Evolutionary conservation across 768 basidiomycete genomes (phyloP).

Genomic region (Rhodotorula diobovata): DNA sequence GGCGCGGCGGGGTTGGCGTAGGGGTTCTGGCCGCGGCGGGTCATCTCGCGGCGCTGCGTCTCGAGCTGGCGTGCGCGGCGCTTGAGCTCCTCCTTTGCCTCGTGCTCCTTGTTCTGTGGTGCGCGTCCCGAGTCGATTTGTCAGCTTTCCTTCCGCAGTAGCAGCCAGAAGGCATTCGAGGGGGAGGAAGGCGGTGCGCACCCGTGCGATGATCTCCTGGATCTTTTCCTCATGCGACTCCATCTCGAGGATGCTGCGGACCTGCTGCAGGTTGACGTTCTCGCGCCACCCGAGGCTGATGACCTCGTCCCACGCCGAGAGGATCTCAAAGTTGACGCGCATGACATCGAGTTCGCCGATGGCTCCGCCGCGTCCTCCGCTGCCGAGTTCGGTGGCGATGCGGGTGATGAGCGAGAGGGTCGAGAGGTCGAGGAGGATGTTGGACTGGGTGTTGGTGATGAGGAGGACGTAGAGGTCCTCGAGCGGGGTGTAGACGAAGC

Average conservation of each 20-base stretch:
- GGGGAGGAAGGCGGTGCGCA: constrained; percentile 49
- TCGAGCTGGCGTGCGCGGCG: constrained; percentile 95
- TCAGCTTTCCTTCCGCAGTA: not conserved
- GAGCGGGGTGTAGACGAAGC: constrained; percentile 44
- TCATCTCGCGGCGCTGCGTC: constrained; percentile 93
- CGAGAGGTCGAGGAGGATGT: constrained; percentile 96
- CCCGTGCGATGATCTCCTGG: constrained; percentile 93
- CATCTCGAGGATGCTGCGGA: constrained; percentile 53
- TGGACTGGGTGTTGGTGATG: constrained; percentile 98
- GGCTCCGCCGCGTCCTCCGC: constrained; percentile 51
- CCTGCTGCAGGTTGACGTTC: constrained; percentile 52
- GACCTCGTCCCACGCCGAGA: constrained; percentile 95
- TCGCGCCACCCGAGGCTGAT: constrained; percentile 70
- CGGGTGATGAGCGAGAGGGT: constrained; percentile 91
- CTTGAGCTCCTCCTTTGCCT: constrained; percentile 98
- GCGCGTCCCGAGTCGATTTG: no score
- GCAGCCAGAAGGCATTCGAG: not conserved
- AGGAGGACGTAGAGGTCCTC: constrained; percentile 91
- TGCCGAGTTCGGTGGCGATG: constrained; percentile 74
- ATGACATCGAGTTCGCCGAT: constrained; percentile 85
- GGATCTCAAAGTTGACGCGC: constrained; percentile 83
- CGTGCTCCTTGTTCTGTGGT: constrained; percentile 89
- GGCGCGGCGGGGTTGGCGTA: constrained; percentile 40
- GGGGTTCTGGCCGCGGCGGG: constrained; percentile 56
- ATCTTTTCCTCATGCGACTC: constrained; percentile 61